Base-by-base conservation (phyloP, 495 filamentous ascomycete genomes). In the Aspergillus bridgeri region DNA sequence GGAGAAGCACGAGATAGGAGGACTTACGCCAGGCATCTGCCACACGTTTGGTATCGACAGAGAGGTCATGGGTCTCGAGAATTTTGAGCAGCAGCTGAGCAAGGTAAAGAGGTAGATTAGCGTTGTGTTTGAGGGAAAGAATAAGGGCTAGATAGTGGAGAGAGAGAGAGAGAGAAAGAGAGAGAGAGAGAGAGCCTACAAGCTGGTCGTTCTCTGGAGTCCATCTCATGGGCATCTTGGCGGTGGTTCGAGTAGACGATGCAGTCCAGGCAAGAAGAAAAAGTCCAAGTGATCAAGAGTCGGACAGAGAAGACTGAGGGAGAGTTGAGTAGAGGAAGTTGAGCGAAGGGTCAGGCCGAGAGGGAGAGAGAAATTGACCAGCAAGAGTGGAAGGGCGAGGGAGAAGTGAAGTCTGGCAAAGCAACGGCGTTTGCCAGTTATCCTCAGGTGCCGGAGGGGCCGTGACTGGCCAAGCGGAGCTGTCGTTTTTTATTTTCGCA, bases 1-100 rank as follows among this genome's bases (percentile, higher is more conserved):
- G n/a, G n/a, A n/a, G n/a, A n/a, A n/a, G n/a, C n/a, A n/a, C n/a
- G n/a, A n/a, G n/a, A n/a, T n/a, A 19, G 19, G 44, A 21, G 43
- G 20, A 70, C 76, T 68, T 75, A 79, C 76, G 74, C 79, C 78
- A 82, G 20, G 69, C 67, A 3, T 61, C 69, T 11, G 77, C 69
- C 15, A 81, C 69, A 8, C 64, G 67, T 19, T 68, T 69, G 18
- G 62, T 62, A 56, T 80, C 72, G n/a, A 78, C 65, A 7, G 43
- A 62, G 7, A 82, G 24, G 0, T 74, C 61, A 19, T 75, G 75
- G 5, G 74, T 78, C 48, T 80, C 72, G 5, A 81, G 58, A 51
- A 81, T 75, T 42, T 78, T 81, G 1, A 78, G 54, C 0, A 81
- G 64, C 15, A 81, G 74, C 79, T 80, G 52, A 24, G 23, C n/a